Evolutionary conservation across 2,329 filamentous ascomycete species (phyloP).

Genomic region (Colletotrichum orbiculare): DNA sequence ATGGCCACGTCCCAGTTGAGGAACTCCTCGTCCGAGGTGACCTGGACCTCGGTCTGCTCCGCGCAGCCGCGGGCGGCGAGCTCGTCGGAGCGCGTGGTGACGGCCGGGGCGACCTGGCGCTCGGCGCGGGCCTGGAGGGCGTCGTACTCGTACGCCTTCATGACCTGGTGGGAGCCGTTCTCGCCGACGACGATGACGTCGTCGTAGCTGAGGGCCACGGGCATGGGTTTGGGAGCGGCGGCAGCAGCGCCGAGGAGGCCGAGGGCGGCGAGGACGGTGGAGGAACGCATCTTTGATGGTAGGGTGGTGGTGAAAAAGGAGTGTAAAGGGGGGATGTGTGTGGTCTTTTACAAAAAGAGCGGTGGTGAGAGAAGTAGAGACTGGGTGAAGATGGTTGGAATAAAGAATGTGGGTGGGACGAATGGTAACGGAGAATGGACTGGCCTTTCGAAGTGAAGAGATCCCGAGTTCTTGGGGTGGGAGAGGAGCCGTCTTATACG

Average conservation of each 20-base stretch:
- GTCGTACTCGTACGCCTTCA: conserved; percentile 42
- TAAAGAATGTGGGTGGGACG: conserved; percentile 27
- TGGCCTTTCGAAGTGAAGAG: conserved; percentile 15
- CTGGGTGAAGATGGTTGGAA: conserved; percentile 19
- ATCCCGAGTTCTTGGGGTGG: conserved; percentile 12
- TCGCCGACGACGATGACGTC: conserved; percentile 43
- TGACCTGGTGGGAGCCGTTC: conserved; percentile 40
- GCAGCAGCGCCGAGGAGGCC: conserved; percentile 22
- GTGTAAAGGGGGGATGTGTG: neutral
- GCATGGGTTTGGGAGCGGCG: conserved; percentile 13
- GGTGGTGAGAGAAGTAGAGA: conserved; percentile 28
- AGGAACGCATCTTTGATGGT: conserved; percentile 32
- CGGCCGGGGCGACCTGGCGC: conserved; percentile 19
- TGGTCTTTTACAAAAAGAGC: conserved; percentile 28
- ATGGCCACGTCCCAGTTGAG: conserved; percentile 53
- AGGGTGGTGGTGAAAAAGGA: conserved; percentile 9
- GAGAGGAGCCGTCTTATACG: conserved; percentile 26
- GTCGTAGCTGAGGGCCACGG: conserved; percentile 37
- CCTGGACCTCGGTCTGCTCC: conserved; percentile 41
- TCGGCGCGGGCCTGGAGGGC: conserved; percentile 34
- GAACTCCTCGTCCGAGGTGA: conserved; percentile 43
- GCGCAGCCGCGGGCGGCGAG: conserved; percentile 35
- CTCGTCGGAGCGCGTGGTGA: neutral
- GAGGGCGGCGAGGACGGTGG: conserved; percentile 15
- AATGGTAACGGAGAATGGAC: conserved; percentile 32